Percentiles rank a stretch among this genome's conserved stretches.
phyloP scores from a whole-genome alignment of 2,329 filamentous ascomycete genomes.

The Ophiobolus disseminans region DNA sequence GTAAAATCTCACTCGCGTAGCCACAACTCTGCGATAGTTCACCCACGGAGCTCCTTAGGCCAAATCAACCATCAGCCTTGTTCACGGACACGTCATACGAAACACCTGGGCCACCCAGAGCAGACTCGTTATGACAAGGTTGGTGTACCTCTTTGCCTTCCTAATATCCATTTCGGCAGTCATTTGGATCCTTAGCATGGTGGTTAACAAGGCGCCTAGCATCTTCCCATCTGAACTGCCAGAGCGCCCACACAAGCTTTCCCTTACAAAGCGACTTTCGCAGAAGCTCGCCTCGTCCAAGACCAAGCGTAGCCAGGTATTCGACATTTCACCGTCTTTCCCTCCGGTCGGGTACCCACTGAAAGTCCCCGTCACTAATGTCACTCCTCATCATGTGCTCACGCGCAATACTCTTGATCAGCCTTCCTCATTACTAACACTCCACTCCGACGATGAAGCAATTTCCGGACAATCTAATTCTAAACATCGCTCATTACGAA shows the following conservation, averaged over 20 bases:
- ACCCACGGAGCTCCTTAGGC: background rate
- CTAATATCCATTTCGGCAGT: background rate
- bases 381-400: conserved; percentile 1
- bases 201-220: conserved; percentile 3
- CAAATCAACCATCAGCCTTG: background rate
- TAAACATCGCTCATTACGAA: too few species aligned
- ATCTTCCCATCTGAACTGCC: conserved; percentile 12
- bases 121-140: background rate
- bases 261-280: conserved; percentile 5
- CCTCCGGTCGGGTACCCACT: background rate
- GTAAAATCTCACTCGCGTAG: too few species aligned
- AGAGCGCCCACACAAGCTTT: conserved; percentile 6
- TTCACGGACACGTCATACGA: too few species aligned
- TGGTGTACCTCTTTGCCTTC: background rate
- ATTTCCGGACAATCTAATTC: too few species aligned
- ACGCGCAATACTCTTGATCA: conserved; percentile 3
- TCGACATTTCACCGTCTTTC: background rate
- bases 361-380: background rate
- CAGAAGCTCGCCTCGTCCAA: background rate
- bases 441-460: background rate
- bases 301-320: background rate
- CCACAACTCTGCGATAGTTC: background rate
- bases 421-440: background rate
- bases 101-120: background rate
- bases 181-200: background rate